phyloP scores from a whole-genome alignment of 352 stramenopile genomes.

The Blastocystis sp. region DNA sequence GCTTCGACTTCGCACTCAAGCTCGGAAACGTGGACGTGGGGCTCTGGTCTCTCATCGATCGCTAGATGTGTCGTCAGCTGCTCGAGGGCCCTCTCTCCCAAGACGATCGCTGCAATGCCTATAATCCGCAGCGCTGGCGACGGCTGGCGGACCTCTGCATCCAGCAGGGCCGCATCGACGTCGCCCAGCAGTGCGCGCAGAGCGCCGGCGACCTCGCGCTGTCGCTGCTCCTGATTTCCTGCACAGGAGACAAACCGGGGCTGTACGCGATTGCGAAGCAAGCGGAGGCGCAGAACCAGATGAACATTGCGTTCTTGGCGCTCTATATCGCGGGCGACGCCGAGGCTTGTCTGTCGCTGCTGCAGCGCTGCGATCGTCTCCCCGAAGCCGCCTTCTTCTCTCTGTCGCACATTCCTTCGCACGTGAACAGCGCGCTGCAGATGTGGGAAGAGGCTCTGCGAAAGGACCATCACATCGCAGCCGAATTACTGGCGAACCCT shows the following conservation, averaged over 20 bases:
- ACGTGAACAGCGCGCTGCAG: conserved; percentile 76
- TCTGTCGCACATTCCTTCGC: conserved; percentile 87
- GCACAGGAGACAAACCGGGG: conserved; percentile 79
- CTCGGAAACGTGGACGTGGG: conserved; percentile 81
- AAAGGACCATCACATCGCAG: conserved; percentile 73
- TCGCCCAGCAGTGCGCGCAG: conserved; percentile 78
- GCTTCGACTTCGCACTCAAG: conserved; percentile 92
- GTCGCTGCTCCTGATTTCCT: conserved; percentile 89
- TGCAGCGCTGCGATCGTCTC: conserved; percentile 83
- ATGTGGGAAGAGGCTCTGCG: conserved; percentile 81
- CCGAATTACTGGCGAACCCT: conserved; percentile 83
- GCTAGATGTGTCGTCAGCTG: conserved; percentile 91
- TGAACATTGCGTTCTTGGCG: conserved; percentile 76
- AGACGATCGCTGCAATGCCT: conserved; percentile 60
- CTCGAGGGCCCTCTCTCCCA: conserved; percentile 65
- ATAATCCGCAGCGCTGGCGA: conserved; percentile 49
- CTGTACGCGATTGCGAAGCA: conserved; percentile 76
- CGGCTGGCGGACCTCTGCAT: conserved; percentile 64
- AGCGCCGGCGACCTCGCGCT: conserved; percentile 87
- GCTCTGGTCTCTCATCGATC: conserved; percentile 69
- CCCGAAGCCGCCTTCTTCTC: conserved; percentile 95
- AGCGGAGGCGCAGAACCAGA: conserved; percentile 72
- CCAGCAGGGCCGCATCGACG: conserved; percentile 65
- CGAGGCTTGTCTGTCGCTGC: conserved; percentile 83
- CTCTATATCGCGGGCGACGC: conserved; percentile 84